Percentiles rank a stretch among this genome's conserved stretches.
phyloP scores from a whole-genome alignment of 106 monocot genomes.

The Dactylorhiza incarnata region DNA sequence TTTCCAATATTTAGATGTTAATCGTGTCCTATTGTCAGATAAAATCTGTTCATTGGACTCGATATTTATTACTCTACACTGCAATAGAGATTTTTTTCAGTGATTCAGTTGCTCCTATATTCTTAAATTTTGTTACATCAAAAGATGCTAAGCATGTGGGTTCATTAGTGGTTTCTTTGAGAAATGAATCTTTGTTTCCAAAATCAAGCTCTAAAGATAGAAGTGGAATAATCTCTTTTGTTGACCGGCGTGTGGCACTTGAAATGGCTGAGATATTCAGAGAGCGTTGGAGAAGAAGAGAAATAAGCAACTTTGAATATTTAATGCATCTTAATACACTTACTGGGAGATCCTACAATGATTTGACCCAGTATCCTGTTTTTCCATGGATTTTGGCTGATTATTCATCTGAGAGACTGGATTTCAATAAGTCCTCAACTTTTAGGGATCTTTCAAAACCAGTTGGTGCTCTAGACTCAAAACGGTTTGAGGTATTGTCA shows the following conservation, averaged over 20 bases:
- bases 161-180: constrained; percentile 62
- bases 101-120: constrained; percentile 72
- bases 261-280: constrained; percentile 89
- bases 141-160: constrained; percentile 83
- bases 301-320: constrained; percentile 97
- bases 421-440: constrained; percentile 86
- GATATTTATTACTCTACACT: constrained; percentile 81
- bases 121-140: constrained; percentile 74
- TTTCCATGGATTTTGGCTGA: constrained; percentile 98
- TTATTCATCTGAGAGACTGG: constrained; percentile 95
- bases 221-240: constrained; percentile 65
- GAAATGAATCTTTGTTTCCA: constrained; percentile 72
- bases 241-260: constrained; percentile 73
- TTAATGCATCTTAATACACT: constrained; percentile 92
- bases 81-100: constrained; percentile 87
- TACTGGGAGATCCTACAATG: constrained; percentile 96
- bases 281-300: constrained; percentile 93
- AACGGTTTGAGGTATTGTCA: constrained; percentile 74
- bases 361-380: constrained; percentile 94
- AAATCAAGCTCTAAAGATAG: constrained; percentile 66
- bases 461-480: constrained; percentile 82
- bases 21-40: constrained; percentile 40
- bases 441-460: constrained; percentile 98
- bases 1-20: background rate
- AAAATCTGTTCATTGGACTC: constrained; percentile 90